phyloP scores from a whole-genome alignment of 257 asterid genomes.

The Paraleonurus japonicus region DNA sequence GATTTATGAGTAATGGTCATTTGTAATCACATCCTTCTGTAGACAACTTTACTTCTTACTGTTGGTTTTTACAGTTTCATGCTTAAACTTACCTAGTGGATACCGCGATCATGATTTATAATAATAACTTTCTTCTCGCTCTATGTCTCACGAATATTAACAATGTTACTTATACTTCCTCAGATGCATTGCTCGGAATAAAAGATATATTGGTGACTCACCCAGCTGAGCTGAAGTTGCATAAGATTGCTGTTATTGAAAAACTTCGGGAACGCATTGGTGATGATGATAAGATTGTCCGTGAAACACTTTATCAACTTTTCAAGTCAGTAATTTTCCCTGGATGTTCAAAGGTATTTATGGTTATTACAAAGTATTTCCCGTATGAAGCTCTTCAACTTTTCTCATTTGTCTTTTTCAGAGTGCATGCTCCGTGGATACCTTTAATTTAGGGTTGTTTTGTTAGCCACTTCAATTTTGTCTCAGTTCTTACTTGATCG shows the following conservation, averaged over 20 bases:
- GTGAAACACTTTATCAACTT: conserved; percentile 77
- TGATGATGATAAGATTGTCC: conserved; percentile 82
- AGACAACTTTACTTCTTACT: not conserved
- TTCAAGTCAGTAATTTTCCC: conserved; percentile 80
- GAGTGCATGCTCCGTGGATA: not conserved
- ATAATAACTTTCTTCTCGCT: conserved; percentile 11
- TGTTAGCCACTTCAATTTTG: not conserved
- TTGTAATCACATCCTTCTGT: not conserved
- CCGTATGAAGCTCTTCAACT: not conserved
- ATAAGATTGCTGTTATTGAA: conserved; percentile 80
- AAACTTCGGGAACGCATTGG: conserved; percentile 89
- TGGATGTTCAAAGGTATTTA: conserved; percentile 61
- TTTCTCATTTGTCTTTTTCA: not conserved
- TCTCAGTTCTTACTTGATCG: not conserved
- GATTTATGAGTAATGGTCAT: not conserved
- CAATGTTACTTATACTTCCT: conserved; percentile 13
- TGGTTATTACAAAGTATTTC: not conserved
- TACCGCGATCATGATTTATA: not conserved
- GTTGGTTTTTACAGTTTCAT: not conserved
- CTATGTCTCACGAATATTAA: conserved; percentile 10
- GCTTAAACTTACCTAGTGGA: not conserved
- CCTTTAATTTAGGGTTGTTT: conserved; percentile 8
- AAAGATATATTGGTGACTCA: conserved; percentile 66
- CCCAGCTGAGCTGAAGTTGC: conserved; percentile 81
- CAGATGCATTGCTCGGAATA: conserved; percentile 78